Evolutionary conservation across 805 yeast species (phyloP).

Genomic region (Brettanomyces nanus): DNA sequence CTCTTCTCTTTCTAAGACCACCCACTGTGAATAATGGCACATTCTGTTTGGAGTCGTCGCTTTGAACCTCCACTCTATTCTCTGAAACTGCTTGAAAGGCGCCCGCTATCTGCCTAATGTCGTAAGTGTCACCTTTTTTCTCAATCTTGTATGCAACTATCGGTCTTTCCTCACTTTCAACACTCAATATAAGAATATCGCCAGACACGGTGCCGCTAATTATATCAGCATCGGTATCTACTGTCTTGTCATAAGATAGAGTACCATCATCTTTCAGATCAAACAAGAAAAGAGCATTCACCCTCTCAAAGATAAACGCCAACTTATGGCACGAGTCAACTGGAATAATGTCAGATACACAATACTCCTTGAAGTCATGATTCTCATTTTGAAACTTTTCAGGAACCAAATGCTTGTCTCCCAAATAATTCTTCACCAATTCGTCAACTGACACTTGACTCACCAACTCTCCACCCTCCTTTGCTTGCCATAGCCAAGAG

Average conservation of each 20-base stretch:
- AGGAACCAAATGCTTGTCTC: constrained; percentile 55
- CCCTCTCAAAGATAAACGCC: constrained; percentile 41
- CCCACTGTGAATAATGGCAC: constrained; percentile 48
- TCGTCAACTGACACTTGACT: constrained; percentile 31
- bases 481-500: constrained; percentile 69
- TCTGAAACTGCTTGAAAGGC: constrained; percentile 17
- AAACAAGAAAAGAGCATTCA: constrained; percentile 34
- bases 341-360: constrained; percentile 33
- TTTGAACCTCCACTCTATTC: background rate
- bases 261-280: constrained; percentile 23
- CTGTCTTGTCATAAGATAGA: constrained; percentile 24
- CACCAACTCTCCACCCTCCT: constrained; percentile 27
- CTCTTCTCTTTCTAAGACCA: constrained; percentile 56
- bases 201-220: constrained; percentile 19
- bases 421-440: constrained; percentile 35
- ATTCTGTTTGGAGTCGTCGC: constrained; percentile 27
- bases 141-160: constrained; percentile 2
- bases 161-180: constrained; percentile 5
- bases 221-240: constrained; percentile 16
- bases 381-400: constrained; percentile 51
- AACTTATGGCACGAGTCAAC: constrained; percentile 23
- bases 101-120: no score
- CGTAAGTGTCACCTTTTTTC: constrained; percentile 4
- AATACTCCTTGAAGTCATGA: constrained; percentile 39
- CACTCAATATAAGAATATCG: constrained; percentile 19